Evolutionary conservation across 2,329 filamentous ascomycete genomes (phyloP).

Genomic region (Colletotrichum sp.): DNA sequence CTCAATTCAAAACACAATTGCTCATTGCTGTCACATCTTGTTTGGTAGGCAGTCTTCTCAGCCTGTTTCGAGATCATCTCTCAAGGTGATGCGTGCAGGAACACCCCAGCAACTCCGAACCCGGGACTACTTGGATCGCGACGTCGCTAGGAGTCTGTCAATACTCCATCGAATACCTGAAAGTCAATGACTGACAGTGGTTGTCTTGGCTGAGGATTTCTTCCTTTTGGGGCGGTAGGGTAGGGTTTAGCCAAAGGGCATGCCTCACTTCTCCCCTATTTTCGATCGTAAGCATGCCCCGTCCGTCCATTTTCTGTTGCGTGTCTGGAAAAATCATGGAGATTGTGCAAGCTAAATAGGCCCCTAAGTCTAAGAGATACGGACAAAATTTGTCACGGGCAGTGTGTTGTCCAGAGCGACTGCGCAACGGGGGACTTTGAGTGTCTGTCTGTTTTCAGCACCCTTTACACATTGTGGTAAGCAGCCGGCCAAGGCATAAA

Average conservation of each 20-base stretch:
- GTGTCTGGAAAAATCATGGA: neutral
- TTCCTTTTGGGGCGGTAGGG: no score
- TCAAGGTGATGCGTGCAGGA: rapidly evolving
- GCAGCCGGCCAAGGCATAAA: neutral
- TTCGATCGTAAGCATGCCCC: no score
- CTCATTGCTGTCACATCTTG: no score
- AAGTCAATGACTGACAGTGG: neutral
- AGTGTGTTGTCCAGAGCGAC: neutral
- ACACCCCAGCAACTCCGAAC: neutral
- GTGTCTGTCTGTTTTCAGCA: rapidly evolving
- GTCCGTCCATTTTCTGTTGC: neutral
- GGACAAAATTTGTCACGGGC: neutral
- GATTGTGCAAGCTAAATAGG: neutral
- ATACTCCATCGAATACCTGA: neutral
- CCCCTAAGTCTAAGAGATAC: neutral
- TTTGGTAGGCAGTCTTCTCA: no score
- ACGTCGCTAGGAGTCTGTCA: neutral
- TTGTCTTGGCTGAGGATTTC: neutral
- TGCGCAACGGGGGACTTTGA: neutral
- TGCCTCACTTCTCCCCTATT: no score
- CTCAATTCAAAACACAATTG: neutral
- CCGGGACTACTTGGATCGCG: rapidly evolving
- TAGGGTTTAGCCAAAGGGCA: no score
- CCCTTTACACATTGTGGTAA: neutral
- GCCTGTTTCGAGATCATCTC: rapidly evolving